These are phyloP conservation scores for Yamadazyma atmosphaerica DNA, from an alignment of 1,139 yeast genomes.

Conservation along the genomic window DNA sequence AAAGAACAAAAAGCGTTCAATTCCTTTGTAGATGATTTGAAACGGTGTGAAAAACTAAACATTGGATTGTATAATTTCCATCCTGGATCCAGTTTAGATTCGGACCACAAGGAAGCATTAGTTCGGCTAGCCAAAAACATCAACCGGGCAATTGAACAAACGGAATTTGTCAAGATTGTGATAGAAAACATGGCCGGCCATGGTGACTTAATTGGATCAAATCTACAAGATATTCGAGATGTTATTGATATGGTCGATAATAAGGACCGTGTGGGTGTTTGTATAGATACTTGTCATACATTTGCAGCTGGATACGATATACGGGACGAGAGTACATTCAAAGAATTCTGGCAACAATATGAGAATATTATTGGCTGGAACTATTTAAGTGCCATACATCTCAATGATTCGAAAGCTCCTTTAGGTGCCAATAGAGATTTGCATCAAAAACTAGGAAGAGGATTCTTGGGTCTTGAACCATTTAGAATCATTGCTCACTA, in stretches of 20 bases:
- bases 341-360: conserved; percentile 70
- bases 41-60: conserved; percentile 79
- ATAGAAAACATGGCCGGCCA: conserved; percentile 99
- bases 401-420: conserved; percentile 95
- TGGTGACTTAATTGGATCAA: conserved; percentile 85
- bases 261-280: conserved; percentile 84
- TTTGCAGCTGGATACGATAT: conserved; percentile 97
- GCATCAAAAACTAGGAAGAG: conserved; percentile 87
- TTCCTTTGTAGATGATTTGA: conserved; percentile 84
- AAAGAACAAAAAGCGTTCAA: conserved; percentile 74
- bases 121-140: conserved; percentile 71
- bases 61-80: conserved; percentile 91
- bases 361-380: conserved; percentile 72
- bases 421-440: conserved; percentile 86
- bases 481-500: conserved; percentile 78
- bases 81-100: conserved; percentile 87
- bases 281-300: conserved; percentile 93
- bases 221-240: conserved; percentile 68
- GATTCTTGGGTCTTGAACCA: conserved; percentile 83
- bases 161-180: conserved; percentile 79
- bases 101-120: conserved; percentile 66
- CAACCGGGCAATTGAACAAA: conserved; percentile 72
- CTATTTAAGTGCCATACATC: conserved; percentile 77
- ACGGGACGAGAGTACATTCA: conserved; percentile 52
- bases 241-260: conserved; percentile 78